phyloP scores from a whole-genome alignment of 495 filamentous ascomycete genomes.

The Elaphomyces granulatus region DNA sequence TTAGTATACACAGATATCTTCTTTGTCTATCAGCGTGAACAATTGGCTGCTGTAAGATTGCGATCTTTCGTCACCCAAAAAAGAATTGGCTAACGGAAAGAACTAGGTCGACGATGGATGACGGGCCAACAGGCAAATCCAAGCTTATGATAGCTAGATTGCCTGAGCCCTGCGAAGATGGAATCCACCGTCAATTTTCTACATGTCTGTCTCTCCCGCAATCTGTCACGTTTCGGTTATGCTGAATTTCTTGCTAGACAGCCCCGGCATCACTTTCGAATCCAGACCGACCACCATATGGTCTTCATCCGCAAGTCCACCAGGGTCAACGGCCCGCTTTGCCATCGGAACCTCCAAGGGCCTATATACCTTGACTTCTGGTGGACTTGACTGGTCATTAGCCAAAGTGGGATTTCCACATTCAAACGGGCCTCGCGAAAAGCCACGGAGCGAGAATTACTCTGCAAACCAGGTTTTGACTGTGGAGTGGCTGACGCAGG shows the following conservation, averaged over 20 bases:
- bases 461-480: conserved; percentile 21
- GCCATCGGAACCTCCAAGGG: conserved; percentile 31
- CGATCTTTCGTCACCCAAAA: too few relatives aligned
- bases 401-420: not conserved
- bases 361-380: conserved; percentile 20
- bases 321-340: conserved; percentile 17
- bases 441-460: conserved; percentile 14
- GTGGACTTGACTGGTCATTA: not conserved
- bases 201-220: too few relatives aligned
- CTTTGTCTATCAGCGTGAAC: too few relatives aligned
- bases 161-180: conserved; percentile 23
- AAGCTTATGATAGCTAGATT: conserved; percentile 23
- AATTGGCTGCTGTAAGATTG: too few relatives aligned
- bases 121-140: conserved; percentile 22
- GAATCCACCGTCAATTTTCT: conserved; percentile 24
- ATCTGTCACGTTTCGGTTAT: too few relatives aligned
- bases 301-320: conserved; percentile 25
- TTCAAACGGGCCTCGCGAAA: not conserved
- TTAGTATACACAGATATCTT: too few relatives aligned
- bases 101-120: not conserved
- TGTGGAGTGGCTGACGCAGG: conserved; percentile 27
- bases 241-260: too few relatives aligned
- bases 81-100: too few relatives aligned
- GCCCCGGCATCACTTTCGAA: too few relatives aligned
- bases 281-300: too few relatives aligned